Percentiles rank a stretch among this genome's conserved stretches.
phyloP scores from a whole-genome alignment of 306 rosid genomes.

The Lathyrus aphaca region DNA sequence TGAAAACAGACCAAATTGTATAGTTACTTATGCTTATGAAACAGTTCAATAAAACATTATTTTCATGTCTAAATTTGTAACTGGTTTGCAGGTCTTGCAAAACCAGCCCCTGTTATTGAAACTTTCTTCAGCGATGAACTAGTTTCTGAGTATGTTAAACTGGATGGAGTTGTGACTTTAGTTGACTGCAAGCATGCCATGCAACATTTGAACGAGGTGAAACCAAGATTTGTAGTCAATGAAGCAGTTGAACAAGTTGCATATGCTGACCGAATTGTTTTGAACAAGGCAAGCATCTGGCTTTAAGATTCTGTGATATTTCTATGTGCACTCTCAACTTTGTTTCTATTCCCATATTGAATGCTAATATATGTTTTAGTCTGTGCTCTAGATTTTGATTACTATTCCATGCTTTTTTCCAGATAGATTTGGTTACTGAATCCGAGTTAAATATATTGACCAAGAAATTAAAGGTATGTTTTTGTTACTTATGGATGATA shows the following conservation, averaged over 20 bases:
- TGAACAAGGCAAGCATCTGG: slow-evolving; percentile 71
- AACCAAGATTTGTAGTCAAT: slow-evolving; percentile 94
- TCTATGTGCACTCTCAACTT: slow-evolving; percentile 5
- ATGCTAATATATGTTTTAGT: not conserved
- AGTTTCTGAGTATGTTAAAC: slow-evolving; percentile 68
- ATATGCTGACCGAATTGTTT: slow-evolving; percentile 83
- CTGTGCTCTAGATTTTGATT: slow-evolving; percentile 16
- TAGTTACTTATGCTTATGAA: slow-evolving; percentile 14
- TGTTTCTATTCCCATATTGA: slow-evolving; percentile 15
- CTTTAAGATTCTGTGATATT: slow-evolving; percentile 27
- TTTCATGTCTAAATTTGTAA: slow-evolving; percentile 18
- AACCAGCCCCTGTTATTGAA: slow-evolving; percentile 90
- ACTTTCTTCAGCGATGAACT: slow-evolving; percentile 80
- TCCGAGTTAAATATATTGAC: slow-evolving; percentile 66
- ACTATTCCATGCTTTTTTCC: slow-evolving; percentile 48
- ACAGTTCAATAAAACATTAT: slow-evolving; percentile 8
- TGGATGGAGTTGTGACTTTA: slow-evolving; percentile 94
- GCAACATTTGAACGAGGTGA: slow-evolving; percentile 79
- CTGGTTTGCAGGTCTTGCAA: slow-evolving; percentile 76
- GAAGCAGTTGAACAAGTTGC: slow-evolving; percentile 96
- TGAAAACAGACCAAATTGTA: slow-evolving; percentile 14
- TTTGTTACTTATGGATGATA: slow-evolving; percentile 31
- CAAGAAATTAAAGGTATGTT: slow-evolving; percentile 69
- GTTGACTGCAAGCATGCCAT: slow-evolving; percentile 88
- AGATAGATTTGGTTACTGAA: slow-evolving; percentile 79